phyloP scores from a whole-genome alignment of 306 rosid species.

The Gastrolobium bilobum region DNA sequence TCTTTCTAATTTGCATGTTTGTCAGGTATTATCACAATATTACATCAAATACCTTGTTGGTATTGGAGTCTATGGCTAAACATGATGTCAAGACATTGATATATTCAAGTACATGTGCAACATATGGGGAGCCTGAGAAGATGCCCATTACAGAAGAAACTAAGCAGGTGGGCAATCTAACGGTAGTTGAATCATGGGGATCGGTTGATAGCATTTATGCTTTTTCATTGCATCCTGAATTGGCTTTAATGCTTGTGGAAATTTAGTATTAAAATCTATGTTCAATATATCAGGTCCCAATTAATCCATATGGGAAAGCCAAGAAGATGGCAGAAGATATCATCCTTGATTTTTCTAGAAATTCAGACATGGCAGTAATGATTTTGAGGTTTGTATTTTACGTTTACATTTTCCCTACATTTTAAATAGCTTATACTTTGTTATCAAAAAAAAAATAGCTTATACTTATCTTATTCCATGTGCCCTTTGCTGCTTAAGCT shows the following conservation, averaged over 20 bases:
- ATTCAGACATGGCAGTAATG: constrained; percentile 95
- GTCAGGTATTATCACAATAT: constrained; percentile 96
- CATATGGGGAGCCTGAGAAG: constrained; percentile 93
- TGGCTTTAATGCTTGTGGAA: constrained; percentile 28
- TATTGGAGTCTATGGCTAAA: constrained; percentile 83
- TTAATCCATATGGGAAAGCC: constrained; percentile 98
- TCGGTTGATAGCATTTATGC: constrained; percentile 26
- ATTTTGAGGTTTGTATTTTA: constrained; percentile 75
- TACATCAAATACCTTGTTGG: constrained; percentile 87
- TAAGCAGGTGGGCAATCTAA: constrained; percentile 66
- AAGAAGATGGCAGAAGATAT: constrained; percentile 99
- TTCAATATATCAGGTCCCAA: constrained; percentile 68
- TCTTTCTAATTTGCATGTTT: constrained; percentile 26
- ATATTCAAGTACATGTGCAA: constrained; percentile 97
- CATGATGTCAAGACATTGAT: constrained; percentile 89
- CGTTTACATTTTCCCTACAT: background rate
- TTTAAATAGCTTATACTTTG: background rate
- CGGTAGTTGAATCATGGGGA: background rate
- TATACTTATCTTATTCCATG: constrained; percentile 15
- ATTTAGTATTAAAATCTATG: constrained; percentile 32
- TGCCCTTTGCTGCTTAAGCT: constrained; percentile 10
- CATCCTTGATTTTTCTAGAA: constrained; percentile 87
- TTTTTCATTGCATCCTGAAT: constrained; percentile 27
- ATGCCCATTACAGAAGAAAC: constrained; percentile 98
- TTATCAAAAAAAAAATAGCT: too few species aligned